phyloP scores from a whole-genome alignment of 2,329 filamentous ascomycete species.

The Aspergillus thermomutatus region DNA sequence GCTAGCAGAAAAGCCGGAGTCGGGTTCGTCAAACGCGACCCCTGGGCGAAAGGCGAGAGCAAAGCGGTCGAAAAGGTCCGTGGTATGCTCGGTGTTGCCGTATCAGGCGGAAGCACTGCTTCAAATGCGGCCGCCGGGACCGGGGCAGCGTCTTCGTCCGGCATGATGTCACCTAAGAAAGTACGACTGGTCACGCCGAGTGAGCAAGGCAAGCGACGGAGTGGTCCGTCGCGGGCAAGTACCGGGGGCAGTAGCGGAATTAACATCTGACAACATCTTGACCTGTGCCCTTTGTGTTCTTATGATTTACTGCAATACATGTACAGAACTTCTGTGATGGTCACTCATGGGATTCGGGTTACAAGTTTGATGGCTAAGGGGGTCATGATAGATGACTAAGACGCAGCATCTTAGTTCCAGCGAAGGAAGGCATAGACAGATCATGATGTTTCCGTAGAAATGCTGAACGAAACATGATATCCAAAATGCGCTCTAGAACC shows the following conservation, averaged over 20 bases:
- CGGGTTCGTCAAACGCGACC: slow-evolving; percentile 42
- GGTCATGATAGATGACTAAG: not conserved
- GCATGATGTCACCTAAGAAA: slow-evolving; percentile 42
- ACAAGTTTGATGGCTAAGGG: not conserved
- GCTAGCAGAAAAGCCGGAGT: slow-evolving; percentile 31
- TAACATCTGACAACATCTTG: slow-evolving; percentile 1
- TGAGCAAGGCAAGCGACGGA: slow-evolving; percentile 35
- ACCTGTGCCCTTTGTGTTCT: not conserved
- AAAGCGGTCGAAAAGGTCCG: slow-evolving; percentile 46
- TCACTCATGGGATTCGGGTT: not conserved
- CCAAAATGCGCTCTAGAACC: not conserved
- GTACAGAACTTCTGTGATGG: not conserved
- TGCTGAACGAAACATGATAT: not conserved
- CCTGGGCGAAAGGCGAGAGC: slow-evolving; percentile 43
- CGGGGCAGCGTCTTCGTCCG: slow-evolving; percentile 24
- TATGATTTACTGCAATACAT: not conserved
- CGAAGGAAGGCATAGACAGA: not conserved
- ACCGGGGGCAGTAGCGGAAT: slow-evolving; percentile 12
- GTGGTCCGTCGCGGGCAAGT: slow-evolving; percentile 19
- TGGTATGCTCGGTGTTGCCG: slow-evolving; percentile 38
- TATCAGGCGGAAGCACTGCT: slow-evolving; percentile 21
- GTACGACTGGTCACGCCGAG: slow-evolving; percentile 44
- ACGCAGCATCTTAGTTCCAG: not conserved
- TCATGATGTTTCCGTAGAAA: not conserved
- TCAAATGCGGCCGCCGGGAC: slow-evolving; percentile 20